phyloP scores from a whole-genome alignment of 2,329 filamentous ascomycete genomes.

The Diaporthe aspalathi region DNA sequence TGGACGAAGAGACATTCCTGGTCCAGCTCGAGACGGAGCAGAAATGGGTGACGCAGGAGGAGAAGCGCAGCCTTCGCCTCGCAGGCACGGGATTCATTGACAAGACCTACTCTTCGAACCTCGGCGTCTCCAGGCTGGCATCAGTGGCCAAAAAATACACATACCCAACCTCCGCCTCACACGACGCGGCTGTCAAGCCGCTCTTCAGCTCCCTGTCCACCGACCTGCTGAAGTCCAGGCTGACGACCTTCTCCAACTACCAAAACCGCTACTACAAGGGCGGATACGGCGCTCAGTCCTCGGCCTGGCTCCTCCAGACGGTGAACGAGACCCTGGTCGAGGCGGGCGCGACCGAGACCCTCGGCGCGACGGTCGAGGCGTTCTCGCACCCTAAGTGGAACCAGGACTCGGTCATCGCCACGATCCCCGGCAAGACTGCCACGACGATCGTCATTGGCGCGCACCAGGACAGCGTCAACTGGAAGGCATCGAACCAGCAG shows the following conservation, averaged over 20 bases:
- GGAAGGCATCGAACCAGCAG: slow-evolving; percentile 69
- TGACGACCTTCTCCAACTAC: slow-evolving; percentile 74
- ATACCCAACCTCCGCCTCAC: slow-evolving; percentile 1
- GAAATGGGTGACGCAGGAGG: slow-evolving; percentile 19
- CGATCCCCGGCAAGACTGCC: slow-evolving; percentile 76
- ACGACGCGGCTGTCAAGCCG: neutral
- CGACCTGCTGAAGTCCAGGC: slow-evolving; percentile 40
- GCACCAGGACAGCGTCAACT: slow-evolving; percentile 85
- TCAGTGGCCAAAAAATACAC: slow-evolving; percentile 10
- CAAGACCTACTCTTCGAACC: slow-evolving; percentile 17
- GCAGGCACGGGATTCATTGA: slow-evolving; percentile 17
- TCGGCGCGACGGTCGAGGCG: slow-evolving; percentile 69
- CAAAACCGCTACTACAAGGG: slow-evolving; percentile 76
- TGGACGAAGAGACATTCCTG: slow-evolving; percentile 16
- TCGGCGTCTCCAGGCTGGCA: slow-evolving; percentile 5
- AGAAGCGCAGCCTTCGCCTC: slow-evolving; percentile 19
- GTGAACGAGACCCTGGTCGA: slow-evolving; percentile 71
- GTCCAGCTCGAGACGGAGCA: slow-evolving; percentile 26
- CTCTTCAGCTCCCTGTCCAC: slow-evolving; percentile 12
- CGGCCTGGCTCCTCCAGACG: slow-evolving; percentile 77
- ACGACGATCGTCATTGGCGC: slow-evolving; percentile 82
- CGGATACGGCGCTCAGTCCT: slow-evolving; percentile 75
- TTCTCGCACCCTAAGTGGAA: slow-evolving; percentile 71
- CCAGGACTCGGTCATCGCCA: slow-evolving; percentile 82
- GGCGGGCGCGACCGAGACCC: slow-evolving; percentile 58